These are phyloP conservation scores for Bathelium albidoporum DNA, from an alignment of 495 filamentous ascomycete genomes.

Conservation along the genomic window DNA sequence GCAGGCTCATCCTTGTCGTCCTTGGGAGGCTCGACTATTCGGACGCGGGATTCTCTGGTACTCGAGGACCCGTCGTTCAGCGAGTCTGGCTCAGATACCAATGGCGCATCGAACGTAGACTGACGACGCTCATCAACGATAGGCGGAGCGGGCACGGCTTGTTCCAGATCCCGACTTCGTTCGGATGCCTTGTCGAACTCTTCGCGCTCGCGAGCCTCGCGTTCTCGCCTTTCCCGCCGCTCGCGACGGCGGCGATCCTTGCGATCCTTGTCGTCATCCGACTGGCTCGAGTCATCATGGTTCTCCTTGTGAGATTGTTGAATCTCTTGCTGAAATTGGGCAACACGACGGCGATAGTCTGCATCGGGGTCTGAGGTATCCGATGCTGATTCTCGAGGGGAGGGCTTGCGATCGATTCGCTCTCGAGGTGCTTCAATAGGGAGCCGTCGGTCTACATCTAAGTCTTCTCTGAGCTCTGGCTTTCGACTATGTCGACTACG, in stretches of 20 bases:
- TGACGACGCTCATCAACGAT: conserved; percentile 7
- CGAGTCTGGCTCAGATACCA: not conserved
- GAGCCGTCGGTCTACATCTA: conserved; percentile 4
- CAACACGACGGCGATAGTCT: conserved; percentile 32
- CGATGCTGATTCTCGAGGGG: conserved; percentile 17
- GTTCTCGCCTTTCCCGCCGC: conserved; percentile 9
- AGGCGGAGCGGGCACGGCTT: not conserved
- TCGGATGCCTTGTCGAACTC: not conserved
- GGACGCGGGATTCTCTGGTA: conserved; percentile 17
- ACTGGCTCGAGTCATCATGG: conserved; percentile 9
- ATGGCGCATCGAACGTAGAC: conserved; percentile 5
- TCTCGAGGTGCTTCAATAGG: conserved; percentile 16
- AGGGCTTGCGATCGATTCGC: conserved; percentile 20
- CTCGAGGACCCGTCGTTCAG: not conserved
- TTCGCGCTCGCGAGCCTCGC: conserved; percentile 19
- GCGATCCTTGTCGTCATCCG: conserved; percentile 14
- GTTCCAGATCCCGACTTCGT: not conserved
- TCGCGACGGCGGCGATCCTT: conserved; percentile 18
- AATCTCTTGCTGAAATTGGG: conserved; percentile 24
- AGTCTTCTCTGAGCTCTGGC: conserved; percentile 4
- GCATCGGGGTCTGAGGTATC: conserved; percentile 28
- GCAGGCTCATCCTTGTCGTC: conserved; percentile 22
- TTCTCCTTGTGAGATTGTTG: conserved; percentile 5
- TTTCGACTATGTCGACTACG: conserved; percentile 12
- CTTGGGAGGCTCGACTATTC: conserved; percentile 31